Base-by-base conservation (phyloP, 2,329 filamentous ascomycete genomes). In the Colletotrichum shisoi region DNA sequence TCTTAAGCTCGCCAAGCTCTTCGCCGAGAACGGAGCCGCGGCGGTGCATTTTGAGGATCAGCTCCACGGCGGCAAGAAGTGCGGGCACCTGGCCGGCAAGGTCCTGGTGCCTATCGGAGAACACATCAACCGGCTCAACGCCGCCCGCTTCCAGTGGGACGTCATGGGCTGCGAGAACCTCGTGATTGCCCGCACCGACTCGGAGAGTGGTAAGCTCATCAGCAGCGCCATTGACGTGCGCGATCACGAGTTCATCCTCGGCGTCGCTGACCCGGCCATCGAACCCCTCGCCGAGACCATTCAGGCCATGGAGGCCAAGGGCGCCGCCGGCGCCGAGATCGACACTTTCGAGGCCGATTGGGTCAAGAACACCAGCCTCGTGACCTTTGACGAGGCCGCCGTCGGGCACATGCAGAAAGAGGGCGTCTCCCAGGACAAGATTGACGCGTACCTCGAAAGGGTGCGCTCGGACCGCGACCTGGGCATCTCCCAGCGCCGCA, bases 21-120 rank as follows among this genome's bases (percentile, higher is more conserved):
- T 99, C 73, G 95, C 95, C 19, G 95, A 99, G 80, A 96, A 96
- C 72, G 95, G 95, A 60, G 95, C 95, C 1, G 95, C 95, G 0
- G 95, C 91, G 9, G 95, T 99, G 2, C 95, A 99, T 78, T 97
- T 99, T 70, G 95, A 99, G 79, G 95, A 99, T 76, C 95, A 99
- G 80, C 86, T 98, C 53, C 95, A 98, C 76, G 95, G 95, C 49
- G 95, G 95, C 69, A 99, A 99, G 84, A 99, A 98, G 81, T 99
- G 95, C 76, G 95, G 95, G 17, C 95, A 99, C 80, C 82, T 98
- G 69, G 95, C 95, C 0, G 95, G 95, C 72, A 99, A 98, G 78
- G 95, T 98, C 1, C 84, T 99, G 9, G 95, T 98, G 3, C 94
- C 95, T 0, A 88, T 94, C 0, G 91, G 93, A 68, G 95, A 98